A percentile compares a stretch with the other conserved stretches of the same genome.
These are phyloP conservation scores for Phaeosphaeriaceae sp. DNA, from an alignment of 2,329 filamentous ascomycete genomes.

Conservation along the genomic window DNA sequence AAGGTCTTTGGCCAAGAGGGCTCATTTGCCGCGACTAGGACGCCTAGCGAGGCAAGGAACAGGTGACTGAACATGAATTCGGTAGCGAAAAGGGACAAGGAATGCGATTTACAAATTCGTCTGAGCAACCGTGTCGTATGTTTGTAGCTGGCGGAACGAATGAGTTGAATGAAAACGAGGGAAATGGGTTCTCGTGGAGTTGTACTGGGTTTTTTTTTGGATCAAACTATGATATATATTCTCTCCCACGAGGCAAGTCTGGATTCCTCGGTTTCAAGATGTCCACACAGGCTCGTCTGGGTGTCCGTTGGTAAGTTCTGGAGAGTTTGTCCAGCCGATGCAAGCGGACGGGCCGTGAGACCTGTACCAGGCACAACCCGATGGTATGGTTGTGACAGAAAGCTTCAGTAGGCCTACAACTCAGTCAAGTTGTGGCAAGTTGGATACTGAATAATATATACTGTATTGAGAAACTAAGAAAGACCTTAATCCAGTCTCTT, in stretches of 20 bases:
- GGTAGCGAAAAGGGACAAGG: slow-evolving; percentile 19
- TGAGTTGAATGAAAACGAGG: slow-evolving; percentile 16
- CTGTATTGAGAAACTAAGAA: slow-evolving; percentile 22
- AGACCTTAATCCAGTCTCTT: slow-evolving; percentile 32
- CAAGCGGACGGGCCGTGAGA: slow-evolving; percentile 29
- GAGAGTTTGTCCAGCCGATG: slow-evolving; percentile 22
- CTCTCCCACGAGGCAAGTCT: slow-evolving; percentile 28
- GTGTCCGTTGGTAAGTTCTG: slow-evolving; percentile 24
- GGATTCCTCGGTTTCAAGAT: slow-evolving; percentile 43
- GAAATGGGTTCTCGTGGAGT: slow-evolving; percentile 13
- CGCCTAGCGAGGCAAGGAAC: slow-evolving; percentile 43
- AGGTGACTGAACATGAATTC: slow-evolving; percentile 32
- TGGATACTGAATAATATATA: slow-evolving; percentile 17
- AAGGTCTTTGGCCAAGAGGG: slow-evolving; percentile 42
- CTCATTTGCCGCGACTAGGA: slow-evolving; percentile 25
- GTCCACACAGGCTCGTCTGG: slow-evolving; percentile 30
- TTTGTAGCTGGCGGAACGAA: slow-evolving; percentile 16
- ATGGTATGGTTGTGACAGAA: slow-evolving; percentile 15
- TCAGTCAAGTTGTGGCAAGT: slow-evolving; percentile 11
- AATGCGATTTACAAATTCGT: slow-evolving; percentile 23
- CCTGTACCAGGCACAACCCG: slow-evolving; percentile 29
- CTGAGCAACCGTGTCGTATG: slow-evolving; percentile 12
- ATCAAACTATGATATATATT: slow-evolving; percentile 36
- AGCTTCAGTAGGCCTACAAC: slow-evolving; percentile 8
- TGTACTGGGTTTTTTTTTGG: slow-evolving; percentile 19